Conservation (phyloP, 805 yeast genomes). For the Monosporozyma aquatica region DNA sequence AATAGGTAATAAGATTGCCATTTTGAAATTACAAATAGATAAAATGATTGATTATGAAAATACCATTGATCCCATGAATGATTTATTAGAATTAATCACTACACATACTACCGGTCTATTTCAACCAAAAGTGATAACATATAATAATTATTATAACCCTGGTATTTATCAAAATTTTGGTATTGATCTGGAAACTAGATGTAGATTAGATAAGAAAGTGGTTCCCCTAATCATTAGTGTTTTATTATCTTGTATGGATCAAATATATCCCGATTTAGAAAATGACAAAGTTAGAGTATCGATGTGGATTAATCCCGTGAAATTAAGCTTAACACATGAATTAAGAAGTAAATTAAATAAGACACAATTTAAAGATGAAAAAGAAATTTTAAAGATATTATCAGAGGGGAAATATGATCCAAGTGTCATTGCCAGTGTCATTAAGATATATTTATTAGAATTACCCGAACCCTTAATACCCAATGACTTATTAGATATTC, state of each 20-base stretch:
- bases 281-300: conserved; percentile 60
- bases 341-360: conserved; percentile 46
- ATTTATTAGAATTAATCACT: conserved; percentile 56
- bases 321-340: conserved; percentile 50
- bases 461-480: conserved; percentile 72
- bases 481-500: conserved; percentile 51
- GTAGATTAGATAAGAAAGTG: conserved; percentile 60
- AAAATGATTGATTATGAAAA: conserved; percentile 58
- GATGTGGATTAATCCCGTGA: conserved; percentile 61
- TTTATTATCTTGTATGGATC: conserved; percentile 58
- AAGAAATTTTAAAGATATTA: conserved; percentile 27
- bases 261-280: conserved; percentile 55
- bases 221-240: conserved; percentile 64
- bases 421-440: conserved; percentile 53
- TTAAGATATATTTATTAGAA: conserved; percentile 68
- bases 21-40: conserved; percentile 51
- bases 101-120: conserved; percentile 67
- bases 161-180: conserved; percentile 69
- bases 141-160: conserved; percentile 72
- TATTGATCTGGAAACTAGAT: conserved; percentile 59
- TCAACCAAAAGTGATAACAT: conserved; percentile 60
- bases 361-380: conserved; percentile 25
- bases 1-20: conserved; percentile 49
- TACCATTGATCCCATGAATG: conserved; percentile 59
- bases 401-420: conserved; percentile 36